Conservation (phyloP, 2,329 filamentous ascomycete genomes). For the Colletotrichum salicis region DNA sequence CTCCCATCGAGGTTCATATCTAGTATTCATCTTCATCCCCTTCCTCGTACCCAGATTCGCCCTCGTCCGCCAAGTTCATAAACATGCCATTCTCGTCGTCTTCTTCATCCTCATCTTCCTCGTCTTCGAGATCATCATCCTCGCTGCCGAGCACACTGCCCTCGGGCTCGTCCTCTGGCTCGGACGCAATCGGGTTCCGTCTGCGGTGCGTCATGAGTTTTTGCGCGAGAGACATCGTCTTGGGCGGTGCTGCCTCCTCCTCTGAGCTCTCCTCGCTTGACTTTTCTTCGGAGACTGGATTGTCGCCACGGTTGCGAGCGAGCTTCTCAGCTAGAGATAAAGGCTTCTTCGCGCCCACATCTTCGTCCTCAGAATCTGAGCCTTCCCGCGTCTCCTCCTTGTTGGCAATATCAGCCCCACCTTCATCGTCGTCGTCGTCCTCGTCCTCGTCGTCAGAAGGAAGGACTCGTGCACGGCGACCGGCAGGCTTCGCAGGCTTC, state of each 20-base stretch:
- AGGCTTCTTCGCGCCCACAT: background rate
- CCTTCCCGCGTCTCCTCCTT: background rate
- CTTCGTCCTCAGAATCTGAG: background rate
- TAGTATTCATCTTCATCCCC: slow-evolving; percentile 21
- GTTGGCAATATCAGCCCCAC: slow-evolving; percentile 9
- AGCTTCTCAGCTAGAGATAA: slow-evolving; percentile 24
- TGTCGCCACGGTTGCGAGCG: slow-evolving; percentile 17
- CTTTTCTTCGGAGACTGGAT: slow-evolving; percentile 23
- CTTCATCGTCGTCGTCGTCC: slow-evolving; percentile 32
- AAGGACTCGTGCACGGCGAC: slow-evolving; percentile 17
- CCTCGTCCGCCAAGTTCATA: slow-evolving; percentile 47
- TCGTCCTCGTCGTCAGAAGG: slow-evolving; percentile 21
- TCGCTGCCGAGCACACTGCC: slow-evolving; percentile 38
- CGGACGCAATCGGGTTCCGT: slow-evolving; percentile 36
- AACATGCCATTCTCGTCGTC: slow-evolving; percentile 40
- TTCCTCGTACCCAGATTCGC: slow-evolving; percentile 15
- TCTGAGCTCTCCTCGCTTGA: slow-evolving; percentile 13
- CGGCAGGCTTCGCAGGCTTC: background rate
- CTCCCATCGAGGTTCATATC: background rate
- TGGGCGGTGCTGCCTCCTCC: slow-evolving; percentile 21
- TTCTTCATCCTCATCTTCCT: slow-evolving; percentile 38
- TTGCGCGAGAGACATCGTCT: slow-evolving; percentile 38
- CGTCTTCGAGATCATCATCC: slow-evolving; percentile 30
- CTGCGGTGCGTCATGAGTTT: slow-evolving; percentile 38
- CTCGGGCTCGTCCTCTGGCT: slow-evolving; percentile 36